Evolutionary conservation across 495 filamentous ascomycete species (phyloP), one percentile per base, ranked within the genome.

Genomic region (Chaetomium cochliodes): DNA sequence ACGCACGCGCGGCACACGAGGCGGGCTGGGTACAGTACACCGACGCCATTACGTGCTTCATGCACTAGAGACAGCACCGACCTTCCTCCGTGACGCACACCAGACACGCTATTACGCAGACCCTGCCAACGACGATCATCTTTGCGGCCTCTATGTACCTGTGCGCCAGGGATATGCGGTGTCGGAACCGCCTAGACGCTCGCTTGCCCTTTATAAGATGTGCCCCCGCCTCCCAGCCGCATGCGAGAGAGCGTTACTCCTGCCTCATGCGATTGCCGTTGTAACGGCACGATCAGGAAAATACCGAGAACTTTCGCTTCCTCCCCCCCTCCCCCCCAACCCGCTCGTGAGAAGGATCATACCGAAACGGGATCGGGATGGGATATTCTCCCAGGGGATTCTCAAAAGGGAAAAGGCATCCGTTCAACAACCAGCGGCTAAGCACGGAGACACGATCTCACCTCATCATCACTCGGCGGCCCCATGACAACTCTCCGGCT

Each of bases 401-500:
- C 9, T 28, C 25, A 25, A 26, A 30, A 53, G 25, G 50, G 50
- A 12, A 42, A 57, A 42, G 9, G 37, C 4, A 30, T 2, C 18
- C 12, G 56, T 18, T 46, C 22, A 42, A 46, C 39, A 46, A 9
- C 15, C 56, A 11, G 26, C 56, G 56, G 56, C 41, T 58, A 22
- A 46, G 22, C 22, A 41, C 33, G 54, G 54, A 37, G 13, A 37
- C 26, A 12, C 11, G 18, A 18, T 57, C 33, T 44, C 56, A 58
- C 22, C 33, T 25, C 39, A 55, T 33, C 28, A 55, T 55, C 28
- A 9, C 26, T 16, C 26, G 50, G 26, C 13, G 18, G 26, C 6
- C 46, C 20, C 46, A 23, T 50, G 46, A 50, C 46, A 23, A 23
- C 46, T 18, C 46, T 18, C 33, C 9, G 44, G 16, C 44, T n/a